Evolutionary conservation across 1,139 yeast species (phyloP), one percentile per base, ranked within the genome.

Genomic region (Zygoascus hellenicus): DNA sequence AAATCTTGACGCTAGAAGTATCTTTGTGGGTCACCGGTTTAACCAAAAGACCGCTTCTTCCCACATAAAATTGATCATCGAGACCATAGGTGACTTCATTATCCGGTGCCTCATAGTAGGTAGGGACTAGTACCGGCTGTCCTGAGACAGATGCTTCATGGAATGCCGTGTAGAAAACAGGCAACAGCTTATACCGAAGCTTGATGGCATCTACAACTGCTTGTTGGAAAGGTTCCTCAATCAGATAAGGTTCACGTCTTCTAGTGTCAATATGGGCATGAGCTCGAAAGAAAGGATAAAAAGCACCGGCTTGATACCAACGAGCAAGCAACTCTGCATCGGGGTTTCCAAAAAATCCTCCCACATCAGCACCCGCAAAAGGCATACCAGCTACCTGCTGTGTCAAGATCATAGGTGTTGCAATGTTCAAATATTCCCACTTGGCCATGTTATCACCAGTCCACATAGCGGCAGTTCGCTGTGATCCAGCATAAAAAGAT

Each of bases 271-370:
- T 84, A 68, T 94, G 97, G 0, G 97, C 97, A 68, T 92, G 99
- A 0, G 84, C 97, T 60, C 98, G 75, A 71, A 92, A 90, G 61
- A 92, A 94, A 38, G 98, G 98, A 65, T 90, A 90, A 81, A 95
- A 92, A 22, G 86, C 79, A 50, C 96, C 98, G 1, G 95, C 76
- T 65, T 92, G 98, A 64, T 90, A 90, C 98, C 98, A 92, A 59
- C 99, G 75, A 0, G 87, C 77, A 52, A 88, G 70, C 51, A 94
- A 67, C 58, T 92, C 97, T 37, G 77, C 73, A 1, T 80, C 70
- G 0, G 98, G 98, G 62, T 92, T 77, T 6, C 95, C 96, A 60
- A 89, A 89, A 62, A 94, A 92, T 0, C 99, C 98, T 31, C 97
- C 97, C 35, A 92, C 94, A 68, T 92, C 99, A 3, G 96, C 94